These are phyloP conservation scores for Phytopythium vexans DNA, from an alignment of 352 stramenopile genomes.

Conservation along the genomic window DNA sequence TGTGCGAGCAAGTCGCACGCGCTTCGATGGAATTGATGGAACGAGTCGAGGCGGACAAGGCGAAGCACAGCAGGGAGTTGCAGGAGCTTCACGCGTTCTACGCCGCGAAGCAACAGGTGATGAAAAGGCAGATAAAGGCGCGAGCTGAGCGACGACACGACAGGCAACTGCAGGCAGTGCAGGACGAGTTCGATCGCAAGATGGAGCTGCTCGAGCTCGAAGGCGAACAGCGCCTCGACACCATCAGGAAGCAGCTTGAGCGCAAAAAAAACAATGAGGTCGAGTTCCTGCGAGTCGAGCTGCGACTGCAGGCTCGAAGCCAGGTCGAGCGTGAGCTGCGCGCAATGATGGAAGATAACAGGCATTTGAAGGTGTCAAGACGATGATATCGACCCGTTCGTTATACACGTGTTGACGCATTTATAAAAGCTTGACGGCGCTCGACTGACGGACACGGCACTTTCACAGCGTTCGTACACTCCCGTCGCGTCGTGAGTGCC, in stretches of 20 bases:
- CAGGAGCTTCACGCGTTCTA: slow-evolving; percentile 30
- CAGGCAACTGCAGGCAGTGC: slow-evolving; percentile 17
- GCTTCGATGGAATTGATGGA: slow-evolving; percentile 10
- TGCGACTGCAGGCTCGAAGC: slow-evolving; percentile 28
- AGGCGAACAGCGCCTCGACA: slow-evolving; percentile 15
- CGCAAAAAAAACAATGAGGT: slow-evolving; percentile 30
- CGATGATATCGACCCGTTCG: neutral
- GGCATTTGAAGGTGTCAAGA: too few relatives aligned
- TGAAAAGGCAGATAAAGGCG: slow-evolving; percentile 24
- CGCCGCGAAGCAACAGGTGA: slow-evolving; percentile 22
- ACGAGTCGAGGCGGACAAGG: too few relatives aligned
- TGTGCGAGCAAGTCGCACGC: slow-evolving; percentile 33
- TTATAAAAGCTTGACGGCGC: neutral
- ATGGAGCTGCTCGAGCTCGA: slow-evolving; percentile 25
- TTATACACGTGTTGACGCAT: neutral
- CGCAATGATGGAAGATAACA: neutral
- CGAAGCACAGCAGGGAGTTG: neutral
- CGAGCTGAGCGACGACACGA: slow-evolving; percentile 22
- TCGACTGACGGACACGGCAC: neutral
- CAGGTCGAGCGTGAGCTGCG: slow-evolving; percentile 27
- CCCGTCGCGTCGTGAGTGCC: neutral
- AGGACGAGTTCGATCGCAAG: slow-evolving; percentile 12
- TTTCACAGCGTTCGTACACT: neutral
- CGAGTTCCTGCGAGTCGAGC: slow-evolving; percentile 32
- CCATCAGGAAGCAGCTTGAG: slow-evolving; percentile 23